phyloP scores from a whole-genome alignment of 176 grass and related monocot species.

The Neostapfia colusana region DNA sequence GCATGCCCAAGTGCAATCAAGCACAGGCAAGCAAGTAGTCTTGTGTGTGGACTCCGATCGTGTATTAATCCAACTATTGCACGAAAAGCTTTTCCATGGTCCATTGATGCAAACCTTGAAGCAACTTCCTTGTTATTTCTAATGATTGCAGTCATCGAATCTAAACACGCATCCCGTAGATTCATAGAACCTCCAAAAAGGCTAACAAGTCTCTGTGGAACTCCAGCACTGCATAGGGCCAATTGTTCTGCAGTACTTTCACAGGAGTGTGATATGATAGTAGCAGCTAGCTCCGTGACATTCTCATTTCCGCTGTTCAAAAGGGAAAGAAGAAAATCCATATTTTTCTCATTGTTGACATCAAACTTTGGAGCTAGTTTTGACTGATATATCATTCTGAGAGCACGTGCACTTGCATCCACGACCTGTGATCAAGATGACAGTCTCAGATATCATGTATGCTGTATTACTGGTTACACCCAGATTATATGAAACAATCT shows the following conservation, averaged over 20 bases:
- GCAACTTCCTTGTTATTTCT: slow-evolving; percentile 74
- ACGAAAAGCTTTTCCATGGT: slow-evolving; percentile 79
- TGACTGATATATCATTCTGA: slow-evolving; percentile 98
- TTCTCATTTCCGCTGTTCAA: slow-evolving; percentile 84
- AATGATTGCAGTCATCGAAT: slow-evolving; percentile 71
- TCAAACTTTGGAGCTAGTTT: slow-evolving; percentile 84
- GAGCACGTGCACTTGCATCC: slow-evolving; percentile 87
- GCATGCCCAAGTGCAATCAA: slow-evolving; percentile 75
- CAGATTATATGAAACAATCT: slow-evolving; percentile 33
- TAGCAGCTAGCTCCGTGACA: slow-evolving; percentile 89
- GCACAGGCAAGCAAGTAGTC: slow-evolving; percentile 87
- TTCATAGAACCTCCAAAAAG: slow-evolving; percentile 84
- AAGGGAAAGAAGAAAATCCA: slow-evolving; percentile 90
- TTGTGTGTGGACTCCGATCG: slow-evolving; percentile 80
- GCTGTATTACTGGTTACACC: background rate
- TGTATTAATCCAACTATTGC: slow-evolving; percentile 67
- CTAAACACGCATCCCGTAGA: slow-evolving; percentile 85
- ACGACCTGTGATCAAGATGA: slow-evolving; percentile 63
- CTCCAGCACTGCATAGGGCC: slow-evolving; percentile 74
- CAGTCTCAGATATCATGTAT: slow-evolving; percentile 28
- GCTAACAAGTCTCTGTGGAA: slow-evolving; percentile 67
- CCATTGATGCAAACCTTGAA: slow-evolving; percentile 71
- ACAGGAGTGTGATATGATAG: slow-evolving; percentile 89
- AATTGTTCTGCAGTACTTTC: slow-evolving; percentile 65
- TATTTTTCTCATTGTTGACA: slow-evolving; percentile 74